These are phyloP conservation scores for Mucuna pruriens DNA, from an alignment of 306 rosid species.

Conservation along the genomic window DNA sequence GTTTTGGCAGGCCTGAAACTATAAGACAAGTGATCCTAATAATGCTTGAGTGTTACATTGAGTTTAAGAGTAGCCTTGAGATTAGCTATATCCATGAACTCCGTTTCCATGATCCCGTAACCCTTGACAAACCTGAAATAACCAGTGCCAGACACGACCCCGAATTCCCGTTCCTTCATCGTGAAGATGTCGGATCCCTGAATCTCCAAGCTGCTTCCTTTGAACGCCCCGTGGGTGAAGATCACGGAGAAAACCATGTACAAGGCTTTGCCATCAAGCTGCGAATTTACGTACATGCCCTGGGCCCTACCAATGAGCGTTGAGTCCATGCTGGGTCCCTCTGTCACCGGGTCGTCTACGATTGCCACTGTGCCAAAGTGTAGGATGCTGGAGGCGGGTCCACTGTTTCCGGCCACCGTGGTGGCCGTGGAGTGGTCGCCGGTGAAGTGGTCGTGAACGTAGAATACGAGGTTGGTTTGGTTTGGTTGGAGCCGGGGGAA, in stretches of 20 bases:
- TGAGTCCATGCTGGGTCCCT: slow-evolving; percentile 52
- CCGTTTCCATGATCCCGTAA: slow-evolving; percentile 64
- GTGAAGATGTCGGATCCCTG: slow-evolving; percentile 59
- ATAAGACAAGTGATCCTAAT: neutral
- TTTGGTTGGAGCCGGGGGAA: slow-evolving; percentile 47
- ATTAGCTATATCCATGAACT: slow-evolving; percentile 54
- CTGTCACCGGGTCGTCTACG: slow-evolving; percentile 64
- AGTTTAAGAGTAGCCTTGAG: slow-evolving; percentile 61
- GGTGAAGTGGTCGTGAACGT: slow-evolving; percentile 70
- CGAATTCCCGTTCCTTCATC: slow-evolving; percentile 50
- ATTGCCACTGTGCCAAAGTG: slow-evolving; percentile 60
- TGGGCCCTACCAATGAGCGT: slow-evolving; percentile 61
- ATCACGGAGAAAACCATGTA: slow-evolving; percentile 63
- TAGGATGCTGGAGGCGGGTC: slow-evolving; percentile 51
- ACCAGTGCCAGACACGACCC: slow-evolving; percentile 71
- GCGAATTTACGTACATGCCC: slow-evolving; percentile 64
- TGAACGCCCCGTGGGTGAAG: slow-evolving; percentile 54
- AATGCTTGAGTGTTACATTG: slow-evolving; percentile 59
- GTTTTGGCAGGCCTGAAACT: no score
- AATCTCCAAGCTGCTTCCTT: slow-evolving; percentile 65
- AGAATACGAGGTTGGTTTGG: slow-evolving; percentile 64
- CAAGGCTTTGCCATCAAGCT: slow-evolving; percentile 55
- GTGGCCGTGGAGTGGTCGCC: slow-evolving; percentile 53
- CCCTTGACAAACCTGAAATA: slow-evolving; percentile 65
- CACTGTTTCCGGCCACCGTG: slow-evolving; percentile 54